These are phyloP conservation scores for Arthrobotrys megalospora DNA, from an alignment of 2,329 filamentous ascomycete genomes.

Conservation along the genomic window DNA sequence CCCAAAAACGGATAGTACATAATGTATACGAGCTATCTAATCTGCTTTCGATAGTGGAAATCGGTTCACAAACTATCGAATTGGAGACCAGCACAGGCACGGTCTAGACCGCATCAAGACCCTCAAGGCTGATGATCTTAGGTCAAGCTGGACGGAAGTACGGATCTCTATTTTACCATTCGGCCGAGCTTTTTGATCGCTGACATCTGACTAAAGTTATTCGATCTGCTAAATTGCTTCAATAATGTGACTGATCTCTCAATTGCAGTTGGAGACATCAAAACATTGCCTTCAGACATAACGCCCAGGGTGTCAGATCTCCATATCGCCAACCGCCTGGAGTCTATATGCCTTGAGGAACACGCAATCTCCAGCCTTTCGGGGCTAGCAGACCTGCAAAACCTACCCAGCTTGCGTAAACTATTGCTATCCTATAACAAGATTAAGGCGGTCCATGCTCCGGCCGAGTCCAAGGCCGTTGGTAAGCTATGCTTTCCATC, in stretches of 20 bases:
- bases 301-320: conserved; percentile 49
- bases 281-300: conserved; percentile 12
- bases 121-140: conserved; percentile 49
- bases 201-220: conserved; percentile 35
- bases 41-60: conserved; percentile 43
- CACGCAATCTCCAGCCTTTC: conserved; percentile 77
- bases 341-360: conserved; percentile 78
- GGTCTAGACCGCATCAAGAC: conserved; percentile 58
- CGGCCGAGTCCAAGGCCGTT: conserved; percentile 66
- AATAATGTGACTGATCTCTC: conserved; percentile 51
- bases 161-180: neutral
- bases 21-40: conserved; percentile 9
- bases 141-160: conserved; percentile 55
- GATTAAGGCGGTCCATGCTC: conserved; percentile 71
- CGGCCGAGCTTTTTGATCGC: neutral
- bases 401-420: conserved; percentile 72
- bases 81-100: conserved; percentile 39
- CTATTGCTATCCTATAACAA: conserved; percentile 83
- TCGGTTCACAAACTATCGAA: conserved; percentile 32
- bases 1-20: neutral
- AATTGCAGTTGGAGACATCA: conserved; percentile 47
- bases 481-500: conserved; percentile 71
- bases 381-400: conserved; percentile 73
- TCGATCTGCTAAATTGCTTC: conserved; percentile 46
- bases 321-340: conserved; percentile 35